These are phyloP conservation scores for Ephemerocybe angulata DNA, from an alignment of 768 basidiomycete genomes.

Conservation along the genomic window DNA sequence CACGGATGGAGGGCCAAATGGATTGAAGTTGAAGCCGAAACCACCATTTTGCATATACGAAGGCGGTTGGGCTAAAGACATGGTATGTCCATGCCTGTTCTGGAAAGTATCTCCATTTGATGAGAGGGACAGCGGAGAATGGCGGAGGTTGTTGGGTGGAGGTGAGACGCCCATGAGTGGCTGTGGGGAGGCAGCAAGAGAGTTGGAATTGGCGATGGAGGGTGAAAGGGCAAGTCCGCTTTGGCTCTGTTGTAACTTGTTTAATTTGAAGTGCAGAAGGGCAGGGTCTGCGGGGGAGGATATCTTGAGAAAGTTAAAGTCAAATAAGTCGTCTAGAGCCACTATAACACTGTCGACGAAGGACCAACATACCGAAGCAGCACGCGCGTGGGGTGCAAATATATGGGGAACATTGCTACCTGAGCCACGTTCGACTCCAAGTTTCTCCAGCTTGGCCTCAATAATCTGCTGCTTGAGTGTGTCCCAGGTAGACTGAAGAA, in stretches of 20 bases:
- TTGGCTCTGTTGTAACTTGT: conserved; percentile 77
- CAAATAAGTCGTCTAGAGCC: conserved; percentile 6
- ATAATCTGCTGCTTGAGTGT: conserved; percentile 64
- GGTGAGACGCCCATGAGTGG: conserved; percentile 45
- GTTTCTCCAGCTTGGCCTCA: conserved; percentile 75
- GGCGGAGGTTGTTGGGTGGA: conserved; percentile 39
- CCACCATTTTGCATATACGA: conserved; percentile 38
- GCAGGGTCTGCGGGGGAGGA: conserved; percentile 90
- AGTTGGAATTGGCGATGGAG: conserved; percentile 38
- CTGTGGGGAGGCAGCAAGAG: conserved; percentile 64
- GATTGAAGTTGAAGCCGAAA: conserved; percentile 48
- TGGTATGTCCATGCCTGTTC: conserved; percentile 65
- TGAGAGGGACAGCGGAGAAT: conserved; percentile 14
- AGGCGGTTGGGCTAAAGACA: conserved; percentile 66
- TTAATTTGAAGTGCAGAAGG: conserved; percentile 74
- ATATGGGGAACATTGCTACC: conserved; percentile 55
- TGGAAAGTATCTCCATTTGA: conserved; percentile 28
- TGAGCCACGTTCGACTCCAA: conserved; percentile 72
- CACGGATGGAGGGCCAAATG: conserved; percentile 50
- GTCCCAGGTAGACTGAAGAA: conserved; percentile 67
- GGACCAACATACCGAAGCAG: conserved; percentile 71
- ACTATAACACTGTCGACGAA: conserved; percentile 22
- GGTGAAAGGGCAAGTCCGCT: conserved; percentile 21
- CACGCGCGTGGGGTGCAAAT: conserved; percentile 74
- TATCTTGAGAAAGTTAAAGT: conserved; percentile 48